A percentile compares a stretch with the other conserved stretches of the same genome.
Conservation (phyloP, 202 grass and related monocot species). For the Setaria viridis region DNA sequence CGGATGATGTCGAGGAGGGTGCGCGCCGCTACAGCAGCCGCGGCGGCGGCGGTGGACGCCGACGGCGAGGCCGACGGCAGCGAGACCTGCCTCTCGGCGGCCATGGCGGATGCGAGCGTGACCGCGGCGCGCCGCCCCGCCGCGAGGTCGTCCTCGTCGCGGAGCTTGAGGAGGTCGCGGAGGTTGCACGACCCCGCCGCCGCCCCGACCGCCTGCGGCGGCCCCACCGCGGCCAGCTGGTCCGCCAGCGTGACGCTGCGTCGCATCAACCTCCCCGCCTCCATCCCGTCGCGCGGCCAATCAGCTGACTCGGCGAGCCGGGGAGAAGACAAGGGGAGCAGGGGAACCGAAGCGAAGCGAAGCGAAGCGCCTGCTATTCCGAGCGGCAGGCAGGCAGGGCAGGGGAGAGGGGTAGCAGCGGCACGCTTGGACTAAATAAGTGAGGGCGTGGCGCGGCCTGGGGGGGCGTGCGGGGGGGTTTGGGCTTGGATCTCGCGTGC, state of each 20-base stretch:
- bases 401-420: neutral
- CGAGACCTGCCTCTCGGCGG: conserved; percentile 49
- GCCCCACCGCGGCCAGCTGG: conserved; percentile 62
- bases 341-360: neutral
- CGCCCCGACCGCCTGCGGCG: neutral
- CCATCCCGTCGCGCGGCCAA: conserved; percentile 25
- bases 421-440: conserved; percentile 33
- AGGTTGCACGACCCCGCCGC: conserved; percentile 61
- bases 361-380: neutral
- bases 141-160: conserved; percentile 68
- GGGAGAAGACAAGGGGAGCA: neutral
- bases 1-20: conserved; percentile 64
- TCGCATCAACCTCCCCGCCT: conserved; percentile 55
- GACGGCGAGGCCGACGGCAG: conserved; percentile 28
- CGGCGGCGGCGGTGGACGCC: neutral
- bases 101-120: conserved; percentile 60
- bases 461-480: neutral
- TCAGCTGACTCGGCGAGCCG: neutral
- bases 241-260: conserved; percentile 80
- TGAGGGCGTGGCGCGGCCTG: neutral
- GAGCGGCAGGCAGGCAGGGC: neutral
- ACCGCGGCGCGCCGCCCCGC: conserved; percentile 28
- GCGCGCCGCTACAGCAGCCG: neutral
- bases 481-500: conserved; percentile 31
- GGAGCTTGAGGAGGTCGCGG: conserved; percentile 81